phyloP scores from a whole-genome alignment of 371 early-diverging fungal species.

The Nematocida sp. region DNA sequence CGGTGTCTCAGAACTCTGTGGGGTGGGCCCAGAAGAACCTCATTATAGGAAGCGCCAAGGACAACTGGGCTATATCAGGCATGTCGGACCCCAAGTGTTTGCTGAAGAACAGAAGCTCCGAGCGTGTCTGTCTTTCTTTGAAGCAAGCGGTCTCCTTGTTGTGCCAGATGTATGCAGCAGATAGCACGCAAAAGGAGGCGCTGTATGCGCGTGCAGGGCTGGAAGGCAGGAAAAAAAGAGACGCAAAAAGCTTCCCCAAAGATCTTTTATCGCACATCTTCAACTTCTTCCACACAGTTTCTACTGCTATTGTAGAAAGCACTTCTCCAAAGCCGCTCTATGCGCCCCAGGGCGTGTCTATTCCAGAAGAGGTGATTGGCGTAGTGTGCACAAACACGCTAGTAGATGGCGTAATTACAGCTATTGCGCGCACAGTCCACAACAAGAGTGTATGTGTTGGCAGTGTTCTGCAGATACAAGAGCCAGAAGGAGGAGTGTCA shows the following conservation, averaged over 20 bases:
- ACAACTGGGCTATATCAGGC: constrained; percentile 26
- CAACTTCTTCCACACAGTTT: constrained; percentile 7
- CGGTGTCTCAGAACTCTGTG: background rate
- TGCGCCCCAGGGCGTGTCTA: background rate
- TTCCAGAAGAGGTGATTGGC: constrained; percentile 15
- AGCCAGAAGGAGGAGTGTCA: background rate
- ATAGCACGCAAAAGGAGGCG: background rate
- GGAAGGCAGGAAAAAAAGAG: background rate
- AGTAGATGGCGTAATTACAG: background rate
- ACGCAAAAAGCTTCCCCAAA: background rate
- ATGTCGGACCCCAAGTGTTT: background rate
- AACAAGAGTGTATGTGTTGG: background rate
- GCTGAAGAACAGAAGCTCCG: background rate
- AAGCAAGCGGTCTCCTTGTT: constrained; percentile 15
- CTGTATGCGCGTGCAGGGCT: background rate
- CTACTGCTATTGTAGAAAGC: background rate
- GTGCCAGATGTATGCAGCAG: background rate
- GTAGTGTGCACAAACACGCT: constrained; percentile 41
- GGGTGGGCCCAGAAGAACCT: constrained; percentile 21
- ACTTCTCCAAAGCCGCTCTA: background rate
- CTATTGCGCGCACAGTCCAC: constrained; percentile 1
- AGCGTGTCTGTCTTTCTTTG: background rate
- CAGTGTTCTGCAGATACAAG: background rate
- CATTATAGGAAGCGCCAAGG: constrained; percentile 36
- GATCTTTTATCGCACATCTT: constrained; percentile 27